Conservation (phyloP, 108 stramenopile genomes). For the Nitzschia palea region DNA sequence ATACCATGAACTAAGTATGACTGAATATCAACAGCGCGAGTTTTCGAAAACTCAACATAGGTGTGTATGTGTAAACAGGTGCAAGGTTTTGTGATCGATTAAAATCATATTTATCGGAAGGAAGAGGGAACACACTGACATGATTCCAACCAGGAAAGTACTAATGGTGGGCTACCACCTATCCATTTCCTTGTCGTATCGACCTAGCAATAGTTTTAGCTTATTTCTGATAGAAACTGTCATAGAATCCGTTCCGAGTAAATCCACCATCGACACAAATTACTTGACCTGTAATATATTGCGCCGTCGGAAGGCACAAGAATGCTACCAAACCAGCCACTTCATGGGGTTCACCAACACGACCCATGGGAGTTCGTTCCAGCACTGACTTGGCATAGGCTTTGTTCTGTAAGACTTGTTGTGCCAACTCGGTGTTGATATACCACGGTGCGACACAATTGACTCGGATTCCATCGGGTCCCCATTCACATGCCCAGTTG, state of each 20-base stretch:
- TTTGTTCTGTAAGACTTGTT: slow-evolving; percentile 78
- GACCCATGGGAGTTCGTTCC: slow-evolving; percentile 73
- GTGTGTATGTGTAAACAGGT: too few species aligned
- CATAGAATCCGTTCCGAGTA: slow-evolving; percentile 53
- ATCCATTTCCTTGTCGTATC: too few species aligned
- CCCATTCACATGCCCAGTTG: slow-evolving; percentile 90
- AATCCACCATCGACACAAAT: slow-evolving; percentile 93
- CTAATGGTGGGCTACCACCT: too few species aligned
- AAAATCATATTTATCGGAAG: too few species aligned
- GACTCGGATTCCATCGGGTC: slow-evolving; percentile 79
- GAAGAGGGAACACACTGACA: background rate
- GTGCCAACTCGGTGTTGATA: slow-evolving; percentile 73
- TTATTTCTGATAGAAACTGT: slow-evolving; percentile 40
- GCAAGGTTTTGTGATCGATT: too few species aligned
- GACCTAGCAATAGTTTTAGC: background rate
- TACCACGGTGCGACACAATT: slow-evolving; percentile 88
- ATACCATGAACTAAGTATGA: too few species aligned
- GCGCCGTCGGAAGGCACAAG: slow-evolving; percentile 79
- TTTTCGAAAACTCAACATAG: too few species aligned
- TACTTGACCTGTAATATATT: slow-evolving; percentile 93
- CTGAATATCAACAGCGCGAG: too few species aligned
- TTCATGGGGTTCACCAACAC: slow-evolving; percentile 81
- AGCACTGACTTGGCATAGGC: slow-evolving; percentile 62
- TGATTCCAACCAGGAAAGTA: too few species aligned
- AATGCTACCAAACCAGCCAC: slow-evolving; percentile 89